phyloP scores from a whole-genome alignment of 257 asterid genomes.

The Solanum medicagineum region DNA sequence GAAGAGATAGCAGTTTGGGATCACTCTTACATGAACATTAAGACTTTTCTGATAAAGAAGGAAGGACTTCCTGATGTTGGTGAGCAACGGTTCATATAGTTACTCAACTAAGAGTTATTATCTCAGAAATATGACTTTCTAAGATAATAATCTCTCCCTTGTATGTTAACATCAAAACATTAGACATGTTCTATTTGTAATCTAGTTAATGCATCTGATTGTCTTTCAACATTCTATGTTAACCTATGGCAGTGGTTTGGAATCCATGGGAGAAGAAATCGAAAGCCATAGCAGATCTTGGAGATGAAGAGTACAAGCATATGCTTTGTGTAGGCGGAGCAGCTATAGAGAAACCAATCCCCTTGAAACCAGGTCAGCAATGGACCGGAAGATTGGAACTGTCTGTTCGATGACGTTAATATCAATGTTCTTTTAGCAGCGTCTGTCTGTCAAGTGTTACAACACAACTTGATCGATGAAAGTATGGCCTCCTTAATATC shows the following conservation, averaged over 20 bases:
- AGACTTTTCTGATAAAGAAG: conserved; percentile 45
- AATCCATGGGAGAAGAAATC: conserved; percentile 88
- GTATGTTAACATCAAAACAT: not conserved
- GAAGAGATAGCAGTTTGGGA: conserved; percentile 64
- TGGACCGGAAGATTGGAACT: conserved; percentile 69
- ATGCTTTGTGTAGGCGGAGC: conserved; percentile 83
- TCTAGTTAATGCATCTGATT: not conserved
- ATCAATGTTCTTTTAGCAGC: not conserved
- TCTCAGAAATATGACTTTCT: not conserved
- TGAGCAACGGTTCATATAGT: not conserved
- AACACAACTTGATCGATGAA: not conserved
- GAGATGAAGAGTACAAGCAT: conserved; percentile 67
- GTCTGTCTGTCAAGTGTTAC: too few species aligned
- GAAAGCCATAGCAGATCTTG: conserved; percentile 42
- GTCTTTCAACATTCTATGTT: not conserved
- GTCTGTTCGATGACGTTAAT: conserved; percentile 9
- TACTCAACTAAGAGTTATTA: too few species aligned
- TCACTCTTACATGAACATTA: conserved; percentile 33
- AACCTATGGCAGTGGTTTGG: conserved; percentile 53
- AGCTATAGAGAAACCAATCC: conserved; percentile 56
- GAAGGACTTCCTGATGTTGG: conserved; percentile 86
- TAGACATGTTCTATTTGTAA: too few species aligned
- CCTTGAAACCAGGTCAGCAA: conserved; percentile 65
- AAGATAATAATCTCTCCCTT: not conserved
- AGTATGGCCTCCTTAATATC: not conserved